These are phyloP conservation scores for Sarocladium strictum DNA, from an alignment of 2,329 filamentous ascomycete genomes.

Conservation along the genomic window DNA sequence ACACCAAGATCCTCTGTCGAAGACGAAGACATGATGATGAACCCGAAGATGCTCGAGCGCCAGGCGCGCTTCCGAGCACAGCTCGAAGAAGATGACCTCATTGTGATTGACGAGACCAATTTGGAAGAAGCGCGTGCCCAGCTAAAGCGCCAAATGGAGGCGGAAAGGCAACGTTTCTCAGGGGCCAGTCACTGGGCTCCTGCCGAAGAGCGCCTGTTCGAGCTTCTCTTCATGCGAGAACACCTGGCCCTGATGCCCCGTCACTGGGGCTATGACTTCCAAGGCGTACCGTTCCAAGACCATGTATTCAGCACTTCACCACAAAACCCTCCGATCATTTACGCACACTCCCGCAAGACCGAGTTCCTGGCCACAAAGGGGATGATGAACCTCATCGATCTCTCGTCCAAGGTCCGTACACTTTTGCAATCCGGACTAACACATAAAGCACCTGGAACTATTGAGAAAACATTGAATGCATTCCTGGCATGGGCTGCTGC, in stretches of 20 bases:
- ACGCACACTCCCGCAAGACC: conserved; percentile 27
- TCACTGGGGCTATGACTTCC: conserved; percentile 35
- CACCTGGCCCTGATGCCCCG: conserved; percentile 33
- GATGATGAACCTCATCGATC: conserved; percentile 26
- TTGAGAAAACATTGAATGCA: conserved; percentile 28
- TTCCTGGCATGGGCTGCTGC: conserved; percentile 36
- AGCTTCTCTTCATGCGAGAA: conserved; percentile 35
- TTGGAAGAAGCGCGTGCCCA: background rate
- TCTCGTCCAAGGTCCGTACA: conserved; percentile 29
- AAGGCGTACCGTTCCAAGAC: conserved; percentile 32
- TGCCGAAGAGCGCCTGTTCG: conserved; percentile 40
- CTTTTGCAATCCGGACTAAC: conserved; percentile 23
- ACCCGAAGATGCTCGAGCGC: background rate
- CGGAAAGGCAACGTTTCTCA: conserved; percentile 34
- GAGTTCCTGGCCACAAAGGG: conserved; percentile 22
- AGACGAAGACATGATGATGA: background rate
- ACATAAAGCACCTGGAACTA: conserved; percentile 18
- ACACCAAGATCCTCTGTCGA: background rate
- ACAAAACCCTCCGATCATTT: conserved; percentile 29
- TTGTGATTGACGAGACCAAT: background rate
- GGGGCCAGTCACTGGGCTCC: conserved; percentile 43
- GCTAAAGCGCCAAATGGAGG: conserved; percentile 26
- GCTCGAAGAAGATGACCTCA: conserved; percentile 3
- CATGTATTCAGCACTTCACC: conserved; percentile 27
- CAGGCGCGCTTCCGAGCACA: background rate